Conservation (phyloP, 2,329 filamentous ascomycete species). For the Monosporascus sp. region DNA sequence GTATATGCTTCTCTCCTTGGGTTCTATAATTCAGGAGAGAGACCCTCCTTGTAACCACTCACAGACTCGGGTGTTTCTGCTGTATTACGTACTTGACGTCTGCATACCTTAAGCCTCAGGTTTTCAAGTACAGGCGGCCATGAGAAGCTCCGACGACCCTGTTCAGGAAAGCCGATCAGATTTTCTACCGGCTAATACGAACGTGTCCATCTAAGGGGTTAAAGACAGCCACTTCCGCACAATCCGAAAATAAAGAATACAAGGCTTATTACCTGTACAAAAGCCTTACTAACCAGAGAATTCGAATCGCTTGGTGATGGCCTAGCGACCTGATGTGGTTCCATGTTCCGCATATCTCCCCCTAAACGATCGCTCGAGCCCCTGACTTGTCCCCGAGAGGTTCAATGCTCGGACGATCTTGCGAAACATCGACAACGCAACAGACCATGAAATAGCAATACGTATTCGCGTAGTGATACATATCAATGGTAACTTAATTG, state of each 20-base stretch:
- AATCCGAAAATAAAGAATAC: neutral
- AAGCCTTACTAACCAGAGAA: too few species aligned
- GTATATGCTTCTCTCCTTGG: neutral
- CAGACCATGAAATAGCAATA: too few species aligned
- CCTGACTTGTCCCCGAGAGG: too few species aligned
- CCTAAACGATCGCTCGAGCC: too few species aligned
- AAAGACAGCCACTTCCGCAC: neutral
- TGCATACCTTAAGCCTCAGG: neutral
- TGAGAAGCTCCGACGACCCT: neutral
- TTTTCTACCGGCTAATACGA: neutral
- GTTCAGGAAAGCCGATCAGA: neutral
- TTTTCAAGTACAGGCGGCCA: neutral
- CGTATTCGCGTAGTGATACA: too few species aligned
- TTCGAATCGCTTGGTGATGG: too few species aligned
- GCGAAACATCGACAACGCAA: too few species aligned
- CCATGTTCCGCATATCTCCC: too few species aligned
- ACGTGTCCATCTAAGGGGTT: neutral
- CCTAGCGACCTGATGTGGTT: too few species aligned
- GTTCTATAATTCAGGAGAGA: neutral
- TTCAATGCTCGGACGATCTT: too few species aligned
- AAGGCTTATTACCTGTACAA: too few species aligned
- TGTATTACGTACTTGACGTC: neutral
- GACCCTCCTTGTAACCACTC: neutral
- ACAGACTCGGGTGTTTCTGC: neutral
- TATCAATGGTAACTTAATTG: too few species aligned